A percentile compares a stretch with the other conserved stretches of the same genome.
These are phyloP conservation scores for Kokia cookei DNA, from an alignment of 441 rosid genomes.

Conservation along the genomic window DNA sequence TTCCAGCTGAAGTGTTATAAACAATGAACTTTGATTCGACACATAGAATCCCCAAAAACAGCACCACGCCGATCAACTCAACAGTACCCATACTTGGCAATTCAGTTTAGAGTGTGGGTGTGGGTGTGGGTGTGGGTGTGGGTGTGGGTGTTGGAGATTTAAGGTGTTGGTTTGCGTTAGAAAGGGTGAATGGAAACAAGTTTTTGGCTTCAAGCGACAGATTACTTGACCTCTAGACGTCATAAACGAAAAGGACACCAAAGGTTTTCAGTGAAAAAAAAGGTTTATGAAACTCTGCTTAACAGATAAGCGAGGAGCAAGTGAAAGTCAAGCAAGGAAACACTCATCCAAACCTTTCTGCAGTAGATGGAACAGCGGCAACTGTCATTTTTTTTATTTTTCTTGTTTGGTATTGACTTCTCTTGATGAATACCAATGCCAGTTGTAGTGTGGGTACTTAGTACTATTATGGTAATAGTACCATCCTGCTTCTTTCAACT, in stretches of 20 bases:
- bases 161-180: background rate
- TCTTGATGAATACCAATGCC: too few relatives aligned
- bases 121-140: background rate
- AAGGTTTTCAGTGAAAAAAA: background rate
- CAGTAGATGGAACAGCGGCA: background rate
- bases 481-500: background rate
- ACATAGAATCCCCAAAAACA: slow-evolving; percentile 34
- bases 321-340: background rate
- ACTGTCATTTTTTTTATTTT: background rate
- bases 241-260: background rate
- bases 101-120: background rate
- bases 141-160: background rate
- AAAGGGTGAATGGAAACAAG: background rate
- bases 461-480: background rate
- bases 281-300: background rate
- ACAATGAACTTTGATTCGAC: slow-evolving; percentile 65
- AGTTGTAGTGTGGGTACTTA: too few relatives aligned
- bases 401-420: background rate
- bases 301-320: background rate
- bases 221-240: background rate
- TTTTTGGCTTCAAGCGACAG: background rate
- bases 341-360: background rate
- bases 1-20: slow-evolving; percentile 80
- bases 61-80: slow-evolving; percentile 12
- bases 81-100: slow-evolving; percentile 15